Evolutionary conservation across 305 asterid species (phyloP).

Genomic region (Fraxinus sp.): DNA sequence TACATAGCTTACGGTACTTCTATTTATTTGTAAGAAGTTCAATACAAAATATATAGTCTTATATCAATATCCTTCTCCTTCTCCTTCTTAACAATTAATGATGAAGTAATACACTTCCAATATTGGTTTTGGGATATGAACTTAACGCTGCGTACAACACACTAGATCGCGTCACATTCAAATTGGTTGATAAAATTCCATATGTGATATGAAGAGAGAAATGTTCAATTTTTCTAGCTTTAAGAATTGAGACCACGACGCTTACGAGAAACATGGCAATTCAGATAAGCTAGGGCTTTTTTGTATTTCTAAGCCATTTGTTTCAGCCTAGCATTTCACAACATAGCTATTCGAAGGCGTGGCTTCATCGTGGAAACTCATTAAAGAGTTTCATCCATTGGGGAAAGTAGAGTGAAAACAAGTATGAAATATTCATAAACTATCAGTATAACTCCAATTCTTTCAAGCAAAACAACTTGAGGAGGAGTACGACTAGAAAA

Average conservation of each 20-base stretch:
- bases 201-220: not conserved
- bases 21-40: too few relatives aligned
- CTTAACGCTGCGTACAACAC: not conserved
- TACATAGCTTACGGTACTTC: too few relatives aligned
- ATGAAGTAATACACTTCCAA: too few relatives aligned
- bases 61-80: too few relatives aligned
- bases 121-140: too few relatives aligned
- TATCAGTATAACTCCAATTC: constrained; percentile 18
- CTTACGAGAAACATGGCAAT: not conserved
- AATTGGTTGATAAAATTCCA: not conserved
- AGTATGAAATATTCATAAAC: not conserved
- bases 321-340: too few relatives aligned
- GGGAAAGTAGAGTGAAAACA: not conserved
- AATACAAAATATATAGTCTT: too few relatives aligned
- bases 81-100: too few relatives aligned
- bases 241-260: not conserved
- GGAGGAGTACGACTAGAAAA: not conserved
- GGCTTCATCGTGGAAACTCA: not conserved
- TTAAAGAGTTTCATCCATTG: not conserved
- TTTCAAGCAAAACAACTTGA: constrained; percentile 32
- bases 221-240: not conserved
- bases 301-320: not conserved
- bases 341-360: not conserved
- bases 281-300: too few relatives aligned
- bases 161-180: not conserved